A percentile compares a stretch with the other conserved stretches of the same genome.
These are phyloP conservation scores for Entomortierella parvispora DNA, from an alignment of 192 early-diverging fungal genomes.

Conservation along the genomic window DNA sequence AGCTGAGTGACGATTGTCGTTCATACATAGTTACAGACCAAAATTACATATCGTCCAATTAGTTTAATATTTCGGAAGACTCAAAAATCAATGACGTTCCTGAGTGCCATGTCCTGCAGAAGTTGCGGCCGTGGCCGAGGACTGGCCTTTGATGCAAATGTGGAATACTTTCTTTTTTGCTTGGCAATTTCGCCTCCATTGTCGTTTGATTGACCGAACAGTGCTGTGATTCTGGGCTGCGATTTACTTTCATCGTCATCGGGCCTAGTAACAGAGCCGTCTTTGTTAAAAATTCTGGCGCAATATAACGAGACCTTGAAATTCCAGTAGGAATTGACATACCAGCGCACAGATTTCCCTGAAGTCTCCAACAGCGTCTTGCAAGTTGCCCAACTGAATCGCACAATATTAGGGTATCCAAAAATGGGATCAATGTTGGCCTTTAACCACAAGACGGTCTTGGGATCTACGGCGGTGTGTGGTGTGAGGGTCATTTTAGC, in stretches of 20 bases:
- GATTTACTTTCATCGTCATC: slow-evolving; percentile 34
- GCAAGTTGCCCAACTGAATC: slow-evolving; percentile 96
- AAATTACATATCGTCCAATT: too few species aligned
- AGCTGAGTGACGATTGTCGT: too few species aligned
- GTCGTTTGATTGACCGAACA: slow-evolving; percentile 18
- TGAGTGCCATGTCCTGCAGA: slow-evolving; percentile 46
- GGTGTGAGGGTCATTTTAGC: not conserved
- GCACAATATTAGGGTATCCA: slow-evolving; percentile 90
- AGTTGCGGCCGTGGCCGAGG: slow-evolving; percentile 43
- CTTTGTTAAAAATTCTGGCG: not conserved
- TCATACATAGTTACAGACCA: too few species aligned
- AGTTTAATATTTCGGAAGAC: too few species aligned
- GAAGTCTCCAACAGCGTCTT: slow-evolving; percentile 75
- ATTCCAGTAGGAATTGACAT: slow-evolving; percentile 1
- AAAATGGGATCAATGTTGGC: slow-evolving; percentile 84
- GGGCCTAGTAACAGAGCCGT: slow-evolving; percentile 7
- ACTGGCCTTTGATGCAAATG: slow-evolving; percentile 16
- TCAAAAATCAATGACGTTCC: slow-evolving; percentile 35
- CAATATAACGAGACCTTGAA: not conserved
- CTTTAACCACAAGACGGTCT: slow-evolving; percentile 88
- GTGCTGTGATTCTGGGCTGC: slow-evolving; percentile 35
- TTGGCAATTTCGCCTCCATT: slow-evolving; percentile 9
- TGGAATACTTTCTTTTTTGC: slow-evolving; percentile 35
- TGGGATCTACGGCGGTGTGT: slow-evolving; percentile 73
- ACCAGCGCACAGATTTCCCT: slow-evolving; percentile 68